Base-by-base conservation (phyloP, 495 filamentous ascomycete genomes). In the Massariosphaeria phaeospora region DNA sequence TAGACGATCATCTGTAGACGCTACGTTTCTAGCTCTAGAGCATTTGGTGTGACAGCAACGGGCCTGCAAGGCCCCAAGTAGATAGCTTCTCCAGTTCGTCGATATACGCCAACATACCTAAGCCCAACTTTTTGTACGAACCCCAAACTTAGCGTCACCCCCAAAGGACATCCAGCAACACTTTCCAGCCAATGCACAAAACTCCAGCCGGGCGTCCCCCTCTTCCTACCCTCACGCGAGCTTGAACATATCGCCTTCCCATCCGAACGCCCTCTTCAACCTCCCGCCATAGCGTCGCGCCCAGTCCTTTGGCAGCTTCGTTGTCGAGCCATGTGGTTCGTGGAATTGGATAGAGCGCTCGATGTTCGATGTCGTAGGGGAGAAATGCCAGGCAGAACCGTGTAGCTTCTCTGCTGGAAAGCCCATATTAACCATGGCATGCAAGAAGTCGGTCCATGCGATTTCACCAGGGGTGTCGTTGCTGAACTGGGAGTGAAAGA, bases 351-450 rank as follows among this genome's bases (percentile, higher is more conserved):
- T 77, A 13, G 67, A 72, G 0, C 71, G 48, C 43, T 68, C 59
- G 8, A 69, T 64, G 52, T 76, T 70, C 7, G 67, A 64, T 13
- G 52, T 54, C 10, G 70, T 66, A 2, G 51, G 42, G 38, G 57
- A 51, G 57, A 79, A 79, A 17, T 75, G 68, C 78, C 76, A 79
- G 1, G 75, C 72, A 3, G 72, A 76, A 2, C 77, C 77, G 45
- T 79, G 74, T 1, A 80, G 66, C 55, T 79, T 79, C 66, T 74
- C 48, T 0, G 69, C 60, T 0, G 54, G 23, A 36, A 79, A 76
- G 6, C 77, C 76, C 1, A 67, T 70, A 1, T 66, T 66, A 8
- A 40, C 36, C 75, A 82, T 75, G 0, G 76, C 76, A 45, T 74
- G 65, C 24, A 80, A 52, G 54, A 80, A 76, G 47, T 78, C 76